A percentile compares a stretch with the other conserved stretches of the same genome.
Conservation (phyloP, 306 rosid species). For the Vigna mungo region DNA sequence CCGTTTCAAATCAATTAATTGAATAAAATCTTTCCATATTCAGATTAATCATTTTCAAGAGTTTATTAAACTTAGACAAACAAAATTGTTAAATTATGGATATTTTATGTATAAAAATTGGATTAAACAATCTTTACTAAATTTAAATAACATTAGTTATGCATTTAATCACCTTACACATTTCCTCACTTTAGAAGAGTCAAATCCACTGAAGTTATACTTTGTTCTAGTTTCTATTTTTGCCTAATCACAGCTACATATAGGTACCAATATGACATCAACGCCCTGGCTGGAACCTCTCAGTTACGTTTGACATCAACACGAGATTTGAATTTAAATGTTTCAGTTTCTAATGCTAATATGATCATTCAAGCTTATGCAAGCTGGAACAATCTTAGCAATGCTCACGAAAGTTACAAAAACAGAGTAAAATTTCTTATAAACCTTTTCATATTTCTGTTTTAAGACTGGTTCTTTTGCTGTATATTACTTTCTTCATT, state of each 20-base stretch:
- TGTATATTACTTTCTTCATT: slow-evolving; percentile 15
- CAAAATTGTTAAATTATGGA: neutral
- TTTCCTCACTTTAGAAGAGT: neutral
- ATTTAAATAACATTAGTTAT: neutral
- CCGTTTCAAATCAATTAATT: no score
- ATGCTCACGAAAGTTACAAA: slow-evolving; percentile 59
- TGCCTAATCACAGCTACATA: slow-evolving; percentile 40
- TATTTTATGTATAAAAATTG: neutral
- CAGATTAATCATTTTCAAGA: no score
- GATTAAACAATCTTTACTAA: neutral
- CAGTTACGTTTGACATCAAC: slow-evolving; percentile 89
- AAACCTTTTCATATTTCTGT: slow-evolving; percentile 34
- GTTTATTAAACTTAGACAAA: neutral
- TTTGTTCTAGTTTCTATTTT: slow-evolving; percentile 30
- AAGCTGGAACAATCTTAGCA: slow-evolving; percentile 89
- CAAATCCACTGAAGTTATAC: neutral
- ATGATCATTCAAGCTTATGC: slow-evolving; percentile 99
- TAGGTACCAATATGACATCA: slow-evolving; percentile 86
- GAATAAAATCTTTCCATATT: no score
- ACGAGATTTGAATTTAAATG: slow-evolving; percentile 87
- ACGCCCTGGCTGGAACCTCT: slow-evolving; percentile 86
- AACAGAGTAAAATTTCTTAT: slow-evolving; percentile 57
- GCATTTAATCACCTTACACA: neutral
- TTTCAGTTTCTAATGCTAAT: slow-evolving; percentile 90
- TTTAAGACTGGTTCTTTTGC: slow-evolving; percentile 12